Percentiles rank a stretch among this genome's conserved stretches.
Evolutionary conservation across 805 yeast genomes (phyloP).

Genomic region (Ogataea philodendri): DNA sequence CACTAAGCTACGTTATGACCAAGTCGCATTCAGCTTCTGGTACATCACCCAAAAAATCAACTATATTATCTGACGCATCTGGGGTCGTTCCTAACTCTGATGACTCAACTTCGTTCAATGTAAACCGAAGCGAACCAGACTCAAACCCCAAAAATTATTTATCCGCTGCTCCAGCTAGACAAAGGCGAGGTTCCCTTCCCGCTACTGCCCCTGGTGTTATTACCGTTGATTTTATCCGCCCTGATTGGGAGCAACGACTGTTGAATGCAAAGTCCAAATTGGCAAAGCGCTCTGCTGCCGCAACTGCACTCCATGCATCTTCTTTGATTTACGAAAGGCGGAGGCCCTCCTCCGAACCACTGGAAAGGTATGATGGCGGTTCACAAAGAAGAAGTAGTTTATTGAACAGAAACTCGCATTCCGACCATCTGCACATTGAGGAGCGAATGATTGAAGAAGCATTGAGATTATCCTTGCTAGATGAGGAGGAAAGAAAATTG

Average conservation of each 20-base stretch:
- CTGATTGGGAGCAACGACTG: slow-evolving; percentile 86
- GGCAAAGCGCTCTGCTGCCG: slow-evolving; percentile 89
- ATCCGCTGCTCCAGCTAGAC: slow-evolving; percentile 14
- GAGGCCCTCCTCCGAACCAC: slow-evolving; percentile 3
- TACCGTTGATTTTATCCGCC: slow-evolving; percentile 79
- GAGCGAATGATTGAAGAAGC: slow-evolving; percentile 86
- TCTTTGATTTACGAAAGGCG: slow-evolving; percentile 53
- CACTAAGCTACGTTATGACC: slow-evolving; percentile 28
- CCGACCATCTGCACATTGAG: slow-evolving; percentile 47
- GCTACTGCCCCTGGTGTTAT: slow-evolving; percentile 68
- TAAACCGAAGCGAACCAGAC: not conserved
- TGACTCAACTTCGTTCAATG: slow-evolving; percentile 2
- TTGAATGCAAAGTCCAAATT: slow-evolving; percentile 68
- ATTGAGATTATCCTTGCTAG: slow-evolving; percentile 66
- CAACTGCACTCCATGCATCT: slow-evolving; percentile 89
- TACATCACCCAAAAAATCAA: slow-evolving; percentile 26
- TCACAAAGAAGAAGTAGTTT: slow-evolving; percentile 24
- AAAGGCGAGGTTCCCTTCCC: slow-evolving; percentile 56
- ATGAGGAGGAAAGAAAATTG: slow-evolving; percentile 56
- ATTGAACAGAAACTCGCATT: slow-evolving; percentile 48
- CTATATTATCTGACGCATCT: slow-evolving; percentile 3
- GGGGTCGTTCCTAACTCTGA: slow-evolving; percentile 1
- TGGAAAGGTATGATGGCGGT: slow-evolving; percentile 3
- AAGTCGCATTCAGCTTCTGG: slow-evolving; percentile 29
- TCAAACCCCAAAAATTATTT: not conserved